Base-by-base conservation (phyloP, 106 monocot genomes). In the Apostasia ramifera region DNA sequence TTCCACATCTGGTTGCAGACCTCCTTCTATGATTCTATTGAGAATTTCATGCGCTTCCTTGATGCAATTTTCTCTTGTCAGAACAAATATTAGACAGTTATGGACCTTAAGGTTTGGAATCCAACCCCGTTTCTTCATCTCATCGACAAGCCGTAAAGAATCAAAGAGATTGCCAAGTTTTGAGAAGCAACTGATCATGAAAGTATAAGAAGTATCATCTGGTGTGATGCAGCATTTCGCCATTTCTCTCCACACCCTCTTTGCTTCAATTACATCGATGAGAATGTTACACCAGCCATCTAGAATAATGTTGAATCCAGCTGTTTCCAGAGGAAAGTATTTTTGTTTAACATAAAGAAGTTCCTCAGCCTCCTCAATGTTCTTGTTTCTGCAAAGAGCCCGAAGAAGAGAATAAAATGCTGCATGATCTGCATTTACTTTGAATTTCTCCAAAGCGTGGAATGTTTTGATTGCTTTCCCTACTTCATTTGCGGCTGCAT, bases 241-340 rank as follows among this genome's bases (percentile, higher is more conserved):
- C 92, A 92, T 97, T 71, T 92, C 89, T 79, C 87, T 86, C 97
- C 97, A 97, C 1, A 85, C 45, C 79, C 97, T 82, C 59, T 90
- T 97, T 59, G 97, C 89, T 83, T 92, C 89, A 39, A 59, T 67
- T 57, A 92, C 41, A 76, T 92, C 92, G 61, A 76, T 61, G 44
- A 86, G 63, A 26, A 80, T 71, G 63, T 91, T 86, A 60, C 95
- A 95, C 89, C 92, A 92, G 1, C 82, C 89, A 68, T 90, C 49
- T 14, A 92, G 72, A 67, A 92, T 73, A 55, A 92, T 79, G 55
- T 97, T 97, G 81, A 97, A 92, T 38, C 89, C 80, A 61, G 83
- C 83, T 1, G 85, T 71, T 79, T 77, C 75, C 48, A 90, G 86
- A 6, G 97, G 97, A 59, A 87, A 92, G 66, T 72, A 65, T 71